A percentile compares a stretch with the other conserved stretches of the same genome.
Conservation (phyloP, 805 yeast species). For the Ogataea corticis region DNA sequence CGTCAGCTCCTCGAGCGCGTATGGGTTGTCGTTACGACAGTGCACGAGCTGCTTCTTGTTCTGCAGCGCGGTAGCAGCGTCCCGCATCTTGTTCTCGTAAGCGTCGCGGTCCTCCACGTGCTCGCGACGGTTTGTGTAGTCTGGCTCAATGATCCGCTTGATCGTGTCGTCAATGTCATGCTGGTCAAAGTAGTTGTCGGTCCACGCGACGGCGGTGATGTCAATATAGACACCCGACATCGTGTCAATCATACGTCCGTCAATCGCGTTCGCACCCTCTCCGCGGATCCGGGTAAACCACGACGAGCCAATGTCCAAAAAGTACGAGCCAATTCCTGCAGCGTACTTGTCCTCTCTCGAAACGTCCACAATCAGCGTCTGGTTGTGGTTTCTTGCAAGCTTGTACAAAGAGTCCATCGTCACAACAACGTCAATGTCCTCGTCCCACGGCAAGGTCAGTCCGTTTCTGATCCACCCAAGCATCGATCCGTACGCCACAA, state of each 20-base stretch:
- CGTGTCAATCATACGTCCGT: constrained; percentile 66
- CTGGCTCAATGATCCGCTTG: constrained; percentile 23
- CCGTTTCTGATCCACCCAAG: constrained; percentile 70
- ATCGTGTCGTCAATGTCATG: constrained; percentile 17
- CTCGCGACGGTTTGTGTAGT: constrained; percentile 15
- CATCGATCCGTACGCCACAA: constrained; percentile 69
- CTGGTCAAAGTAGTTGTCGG: constrained; percentile 33
- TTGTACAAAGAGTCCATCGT: constrained; percentile 48
- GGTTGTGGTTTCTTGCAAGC: constrained; percentile 49
- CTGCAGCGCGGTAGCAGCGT: constrained; percentile 24
- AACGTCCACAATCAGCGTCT: constrained; percentile 47
- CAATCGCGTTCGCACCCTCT: constrained; percentile 57
- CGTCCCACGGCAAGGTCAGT: constrained; percentile 63
- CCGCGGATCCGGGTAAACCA: constrained; percentile 52
- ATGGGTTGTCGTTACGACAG: constrained; percentile 59
- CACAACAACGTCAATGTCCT: constrained; percentile 65
- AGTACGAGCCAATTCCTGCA: constrained; percentile 57
- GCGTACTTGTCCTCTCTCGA: constrained; percentile 29
- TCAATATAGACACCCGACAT: constrained; percentile 67
- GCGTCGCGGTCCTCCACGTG: constrained; percentile 14
- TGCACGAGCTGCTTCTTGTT: constrained; percentile 35
- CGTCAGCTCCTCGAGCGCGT: constrained; percentile 43
- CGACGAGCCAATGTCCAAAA: constrained; percentile 47
- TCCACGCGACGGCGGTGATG: constrained; percentile 56
- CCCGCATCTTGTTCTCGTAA: constrained; percentile 17